Conservation (phyloP, 2,329 filamentous ascomycete species). For the Mariannaea elegans region DNA sequence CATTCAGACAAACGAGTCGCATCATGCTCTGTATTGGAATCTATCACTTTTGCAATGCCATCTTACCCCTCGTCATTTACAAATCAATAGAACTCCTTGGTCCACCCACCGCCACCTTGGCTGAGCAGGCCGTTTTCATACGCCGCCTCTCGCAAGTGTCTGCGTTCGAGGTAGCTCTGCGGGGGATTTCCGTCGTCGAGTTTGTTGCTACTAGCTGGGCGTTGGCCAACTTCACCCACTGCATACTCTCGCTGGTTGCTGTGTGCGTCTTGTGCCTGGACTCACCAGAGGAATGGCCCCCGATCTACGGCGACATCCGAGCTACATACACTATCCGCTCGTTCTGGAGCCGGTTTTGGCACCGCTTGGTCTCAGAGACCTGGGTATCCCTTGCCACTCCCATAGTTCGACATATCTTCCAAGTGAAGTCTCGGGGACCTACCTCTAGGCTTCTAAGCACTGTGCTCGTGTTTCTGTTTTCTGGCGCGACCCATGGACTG, state of each 20-base stretch:
- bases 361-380: conserved; percentile 3
- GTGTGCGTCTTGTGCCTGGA: not conserved
- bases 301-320: not conserved
- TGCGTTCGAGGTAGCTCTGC: not conserved
- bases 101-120: not conserved
- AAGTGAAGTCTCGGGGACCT: not conserved
- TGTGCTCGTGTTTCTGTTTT: conserved; percentile 3
- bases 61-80: not conserved
- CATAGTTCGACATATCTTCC: not conserved
- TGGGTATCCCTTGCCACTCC: not conserved
- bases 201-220: conserved; percentile 7
- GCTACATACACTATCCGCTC: not conserved
- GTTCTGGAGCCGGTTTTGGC: conserved; percentile 9
- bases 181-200: conserved; percentile 1
- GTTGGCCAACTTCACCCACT: not conserved
- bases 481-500: conserved; percentile 9
- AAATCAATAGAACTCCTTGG: not conserved
- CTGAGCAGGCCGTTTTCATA: conserved; percentile 2
- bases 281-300: conserved; percentile 10
- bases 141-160: conserved; percentile 1
- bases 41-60: not conserved
- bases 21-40: conserved; percentile 3
- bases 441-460: conserved; percentile 1
- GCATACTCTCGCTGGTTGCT: not conserved
- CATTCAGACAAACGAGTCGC: not conserved